Conservation (phyloP, 495 filamentous ascomycete species). For the Beverwykella pulmonaria region DNA sequence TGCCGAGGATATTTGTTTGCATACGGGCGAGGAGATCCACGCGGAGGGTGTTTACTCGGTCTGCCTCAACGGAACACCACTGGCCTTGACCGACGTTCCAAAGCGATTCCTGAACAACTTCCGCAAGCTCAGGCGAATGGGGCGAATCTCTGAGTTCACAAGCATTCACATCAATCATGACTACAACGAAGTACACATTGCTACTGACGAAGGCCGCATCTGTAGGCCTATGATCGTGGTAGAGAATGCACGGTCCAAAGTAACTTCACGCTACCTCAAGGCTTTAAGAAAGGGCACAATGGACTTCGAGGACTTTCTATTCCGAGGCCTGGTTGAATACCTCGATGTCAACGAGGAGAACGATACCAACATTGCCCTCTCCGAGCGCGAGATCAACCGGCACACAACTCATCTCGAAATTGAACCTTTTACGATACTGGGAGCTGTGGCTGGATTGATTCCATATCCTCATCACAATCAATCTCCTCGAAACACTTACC, state of each 20-base stretch:
- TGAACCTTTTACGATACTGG: slow-evolving; percentile 94
- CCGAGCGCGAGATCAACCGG: slow-evolving; percentile 76
- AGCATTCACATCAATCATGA: slow-evolving; percentile 95
- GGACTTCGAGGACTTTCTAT: slow-evolving; percentile 91
- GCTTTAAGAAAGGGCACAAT: slow-evolving; percentile 77
- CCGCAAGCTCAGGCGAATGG: slow-evolving; percentile 79
- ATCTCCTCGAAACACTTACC: slow-evolving; percentile 97
- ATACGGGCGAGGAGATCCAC: slow-evolving; percentile 82
- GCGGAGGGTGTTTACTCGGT: slow-evolving; percentile 81
- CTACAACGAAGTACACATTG: slow-evolving; percentile 87
- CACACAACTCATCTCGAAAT: slow-evolving; percentile 94
- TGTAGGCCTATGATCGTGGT: slow-evolving; percentile 95
- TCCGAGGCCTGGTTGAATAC: slow-evolving; percentile 87
- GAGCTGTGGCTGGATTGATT: slow-evolving; percentile 95
- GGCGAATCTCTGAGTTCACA: slow-evolving; percentile 89
- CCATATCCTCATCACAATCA: slow-evolving; percentile 99
- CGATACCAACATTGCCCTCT: slow-evolving; percentile 87
- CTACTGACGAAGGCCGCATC: slow-evolving; percentile 94
- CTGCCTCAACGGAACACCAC: slow-evolving; percentile 91
- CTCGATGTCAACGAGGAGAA: slow-evolving; percentile 99
- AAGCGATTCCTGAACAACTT: slow-evolving; percentile 83
- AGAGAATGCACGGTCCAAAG: slow-evolving; percentile 76
- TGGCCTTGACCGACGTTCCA: slow-evolving; percentile 78
- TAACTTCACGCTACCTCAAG: slow-evolving; percentile 73
- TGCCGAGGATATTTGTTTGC: slow-evolving; percentile 72